Evolutionary conservation across 306 rosid genomes (phyloP), one percentile per base, ranked within the genome.

Genomic region (Sicyos baderoa): DNA sequence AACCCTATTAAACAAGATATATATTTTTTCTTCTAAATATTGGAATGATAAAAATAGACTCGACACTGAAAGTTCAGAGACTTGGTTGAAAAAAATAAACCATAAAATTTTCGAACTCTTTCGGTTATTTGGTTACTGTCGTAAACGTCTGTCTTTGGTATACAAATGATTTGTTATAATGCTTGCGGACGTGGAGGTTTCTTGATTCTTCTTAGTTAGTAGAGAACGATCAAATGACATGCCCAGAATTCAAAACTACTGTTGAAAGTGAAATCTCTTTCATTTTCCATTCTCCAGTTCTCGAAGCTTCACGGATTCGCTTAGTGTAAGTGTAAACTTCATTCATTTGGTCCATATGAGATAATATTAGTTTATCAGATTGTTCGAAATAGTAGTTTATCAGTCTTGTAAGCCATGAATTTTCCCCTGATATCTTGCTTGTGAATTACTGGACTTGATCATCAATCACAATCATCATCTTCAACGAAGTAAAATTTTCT

Each of bases 401-500:
- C 13, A 54, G 9, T 22, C 23, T 19, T 57, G 45, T 47, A 16
- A 60, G 32, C 44, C 9, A 6, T 8, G 44, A 12, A 5, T 61
- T 54, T 65, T 22, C 55, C 71, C 53, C 42, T 64, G 5, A 12
- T 19, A 23, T 13, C 40, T 23, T 66, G 71, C 71, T 66, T 66
- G 13, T 23, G 42, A 47, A 23, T 47, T 27, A 10, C 19, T 45
- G 71, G 71, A 65, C 40, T 21, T 6, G 19, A 65, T 65, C 17
- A 22, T 47, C 32, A 44, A 44, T 64, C 16, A 13, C 16, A n/a
- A 19, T 64, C n/a, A n/a, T 19, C 29, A n/a, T 62, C 23, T 35
- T 62, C 44, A 65, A 19, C 32, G 7, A 23, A 23, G 17, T 23
- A 58, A 23, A n/a, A 25, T n/a, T 66, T 66, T 68, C 16, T 60